Evolutionary conservation across 345 rosid species (phyloP), one percentile per base, ranked within the genome.

Genomic region (Brassica incana): DNA sequence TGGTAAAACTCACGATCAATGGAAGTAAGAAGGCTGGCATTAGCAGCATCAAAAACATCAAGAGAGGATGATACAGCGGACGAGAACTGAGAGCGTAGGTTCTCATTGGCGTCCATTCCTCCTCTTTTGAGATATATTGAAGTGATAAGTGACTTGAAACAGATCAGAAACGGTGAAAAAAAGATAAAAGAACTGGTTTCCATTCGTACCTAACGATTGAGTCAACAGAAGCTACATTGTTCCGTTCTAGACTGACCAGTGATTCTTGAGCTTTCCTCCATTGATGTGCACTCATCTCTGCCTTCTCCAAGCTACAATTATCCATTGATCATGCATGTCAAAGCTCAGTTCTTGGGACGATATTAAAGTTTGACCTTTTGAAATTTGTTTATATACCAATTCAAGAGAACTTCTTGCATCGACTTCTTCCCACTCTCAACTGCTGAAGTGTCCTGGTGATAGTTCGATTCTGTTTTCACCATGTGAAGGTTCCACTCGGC

Each of bases 261-360:
- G 97, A 93, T 77, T 89, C 97, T 83, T 90, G 95, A 75, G 97
- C 97, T 74, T 88, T 85, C 79, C 80, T 87, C 99, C 99, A 96
- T 66, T 92, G 98, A 32, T 87, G 87, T 54, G 89, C 86, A 20
- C 95, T 96, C 89, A 87, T 82, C 82, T 85, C 85, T 25, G 94
- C 88, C 87, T 89, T 93, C 75, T 79, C 83, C 88, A 89, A 80
- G 78, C 99, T 96, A 91, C 65, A 83, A 9, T 72, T 16, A 68
- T 78, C 69, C 65, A 16, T 62, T 33, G 62, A 60, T 50, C 15
- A 52, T 32, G 64, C 69, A 66, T 30, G 16, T 25, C 32, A 36
- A 56, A 20, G 64, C 20, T 30, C 18, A 4, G 59, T 33, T 40
- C 68, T 30, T 32, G 58, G 35, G 73, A 48, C 14, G 1, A 71